A percentile compares a stretch with the other conserved stretches of the same genome.
Evolutionary conservation across 192 early-diverging fungal genomes (phyloP).

Genomic region (Coemansia sp.): DNA sequence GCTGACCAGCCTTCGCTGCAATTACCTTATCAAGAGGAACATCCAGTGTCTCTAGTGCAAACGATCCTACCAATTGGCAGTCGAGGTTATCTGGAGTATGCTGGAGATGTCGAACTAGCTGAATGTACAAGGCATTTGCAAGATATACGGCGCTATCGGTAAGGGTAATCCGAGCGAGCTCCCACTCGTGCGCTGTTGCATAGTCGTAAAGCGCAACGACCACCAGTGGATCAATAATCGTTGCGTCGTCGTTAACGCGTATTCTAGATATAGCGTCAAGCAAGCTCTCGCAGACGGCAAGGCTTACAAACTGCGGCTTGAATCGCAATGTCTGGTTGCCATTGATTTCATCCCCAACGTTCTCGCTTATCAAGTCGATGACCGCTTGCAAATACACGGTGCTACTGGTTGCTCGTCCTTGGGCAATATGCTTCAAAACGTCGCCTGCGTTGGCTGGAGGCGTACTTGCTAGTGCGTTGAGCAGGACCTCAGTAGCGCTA

Average conservation of each 20-base stretch:
- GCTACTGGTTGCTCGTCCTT: conserved; percentile 25
- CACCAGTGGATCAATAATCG: conserved; percentile 13
- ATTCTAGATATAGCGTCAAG: conserved; percentile 28
- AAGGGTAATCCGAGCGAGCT: conserved; percentile 14
- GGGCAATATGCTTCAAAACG: conserved; percentile 30
- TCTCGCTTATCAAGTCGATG: conserved; percentile 11
- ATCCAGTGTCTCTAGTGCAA: background rate
- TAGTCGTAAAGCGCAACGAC: conserved; percentile 16
- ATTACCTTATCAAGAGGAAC: background rate
- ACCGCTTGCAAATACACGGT: conserved; percentile 23
- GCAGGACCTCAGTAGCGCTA: conserved; percentile 15
- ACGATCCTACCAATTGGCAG: background rate
- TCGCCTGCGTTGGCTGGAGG: conserved; percentile 19
- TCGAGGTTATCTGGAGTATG: too few relatives aligned
- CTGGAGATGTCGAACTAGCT: background rate
- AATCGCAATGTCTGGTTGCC: background rate
- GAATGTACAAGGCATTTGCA: conserved; percentile 4
- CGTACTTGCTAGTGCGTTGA: conserved; percentile 11
- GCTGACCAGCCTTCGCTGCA: background rate
- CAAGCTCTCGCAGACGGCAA: conserved; percentile 26
- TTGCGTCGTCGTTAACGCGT: background rate
- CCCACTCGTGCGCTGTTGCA: conserved; percentile 20
- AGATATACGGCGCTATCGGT: conserved; percentile 22
- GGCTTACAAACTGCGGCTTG: conserved; percentile 24
- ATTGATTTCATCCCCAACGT: background rate